Conservation (phyloP, 306 rosid genomes). For the Coriaria nepalensis region DNA sequence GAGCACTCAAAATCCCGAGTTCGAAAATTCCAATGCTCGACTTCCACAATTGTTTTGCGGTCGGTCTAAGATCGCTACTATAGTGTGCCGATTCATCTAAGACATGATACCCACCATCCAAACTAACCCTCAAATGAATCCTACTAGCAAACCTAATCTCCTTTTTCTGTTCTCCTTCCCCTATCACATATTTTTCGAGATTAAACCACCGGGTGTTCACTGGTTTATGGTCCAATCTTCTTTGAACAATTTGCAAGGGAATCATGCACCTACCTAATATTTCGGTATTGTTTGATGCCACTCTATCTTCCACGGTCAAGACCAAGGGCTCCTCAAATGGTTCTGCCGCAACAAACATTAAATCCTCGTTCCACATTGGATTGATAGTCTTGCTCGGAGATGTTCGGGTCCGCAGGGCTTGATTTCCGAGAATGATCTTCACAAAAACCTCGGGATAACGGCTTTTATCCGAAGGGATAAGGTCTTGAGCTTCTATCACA, state of each 20-base stretch:
- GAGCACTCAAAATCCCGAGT: constrained; percentile 31
- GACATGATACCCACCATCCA: constrained; percentile 43
- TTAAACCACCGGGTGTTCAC: constrained; percentile 1
- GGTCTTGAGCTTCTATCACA: background rate
- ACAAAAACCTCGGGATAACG: constrained; percentile 1
- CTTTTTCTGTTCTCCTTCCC: constrained; percentile 1
- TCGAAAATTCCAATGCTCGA: constrained; percentile 30
- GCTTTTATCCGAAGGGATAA: background rate
- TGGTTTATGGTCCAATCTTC: constrained; percentile 1
- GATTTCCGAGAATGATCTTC: constrained; percentile 1
- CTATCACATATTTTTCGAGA: background rate
- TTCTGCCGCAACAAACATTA: constrained; percentile 6
- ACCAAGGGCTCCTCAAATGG: constrained; percentile 3
- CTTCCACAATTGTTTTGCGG: constrained; percentile 35
- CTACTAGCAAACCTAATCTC: constrained; percentile 24
- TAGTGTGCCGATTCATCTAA: constrained; percentile 37
- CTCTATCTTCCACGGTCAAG: constrained; percentile 1
- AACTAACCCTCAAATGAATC: constrained; percentile 28
- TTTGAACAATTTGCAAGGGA: background rate
- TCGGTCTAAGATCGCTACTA: constrained; percentile 39
- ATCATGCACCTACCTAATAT: background rate
- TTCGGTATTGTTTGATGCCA: background rate
- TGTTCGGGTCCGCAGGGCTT: background rate
- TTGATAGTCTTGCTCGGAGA: constrained; percentile 2
- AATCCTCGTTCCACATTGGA: constrained; percentile 5